Conservation (phyloP, 768 basidiomycete genomes). For the Lentinula raphanica region DNA sequence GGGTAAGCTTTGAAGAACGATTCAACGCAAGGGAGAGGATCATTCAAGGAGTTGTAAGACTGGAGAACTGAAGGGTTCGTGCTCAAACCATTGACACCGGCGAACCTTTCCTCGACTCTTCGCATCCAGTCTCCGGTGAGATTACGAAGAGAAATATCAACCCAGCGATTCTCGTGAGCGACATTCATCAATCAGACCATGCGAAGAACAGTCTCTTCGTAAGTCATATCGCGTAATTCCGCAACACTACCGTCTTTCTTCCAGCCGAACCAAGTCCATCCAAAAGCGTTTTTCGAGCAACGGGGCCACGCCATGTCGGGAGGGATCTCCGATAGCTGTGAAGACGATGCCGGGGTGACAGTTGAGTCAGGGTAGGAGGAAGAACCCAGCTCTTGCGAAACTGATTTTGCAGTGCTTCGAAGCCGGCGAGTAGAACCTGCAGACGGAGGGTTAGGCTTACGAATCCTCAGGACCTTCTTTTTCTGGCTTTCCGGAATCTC, state of each 20-base stretch:
- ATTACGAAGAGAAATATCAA: constrained; percentile 87
- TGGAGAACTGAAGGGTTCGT: constrained; percentile 79
- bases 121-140: constrained; percentile 96
- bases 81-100: constrained; percentile 74
- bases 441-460: too few relatives aligned
- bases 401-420: too few relatives aligned
- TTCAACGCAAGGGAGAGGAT: constrained; percentile 72
- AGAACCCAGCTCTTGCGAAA: too few relatives aligned
- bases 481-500: too few relatives aligned
- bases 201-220: constrained; percentile 89
- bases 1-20: constrained; percentile 85
- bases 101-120: constrained; percentile 92
- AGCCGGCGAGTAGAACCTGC: too few relatives aligned
- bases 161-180: constrained; percentile 85
- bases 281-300: constrained; percentile 93
- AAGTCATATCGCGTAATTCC: constrained; percentile 95
- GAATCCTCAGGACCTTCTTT: too few relatives aligned
- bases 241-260: constrained; percentile 86
- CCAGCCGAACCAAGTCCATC: constrained; percentile 95
- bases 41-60: constrained; percentile 79
- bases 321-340: constrained; percentile 75
- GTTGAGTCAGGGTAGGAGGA: too few relatives aligned
- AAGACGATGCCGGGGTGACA: too few relatives aligned
- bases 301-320: constrained; percentile 83
- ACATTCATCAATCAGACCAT: constrained; percentile 96